A percentile compares a stretch with the other conserved stretches of the same genome.
Conservation (phyloP, 1,139 yeast species). For the Candida labiduridarum region DNA sequence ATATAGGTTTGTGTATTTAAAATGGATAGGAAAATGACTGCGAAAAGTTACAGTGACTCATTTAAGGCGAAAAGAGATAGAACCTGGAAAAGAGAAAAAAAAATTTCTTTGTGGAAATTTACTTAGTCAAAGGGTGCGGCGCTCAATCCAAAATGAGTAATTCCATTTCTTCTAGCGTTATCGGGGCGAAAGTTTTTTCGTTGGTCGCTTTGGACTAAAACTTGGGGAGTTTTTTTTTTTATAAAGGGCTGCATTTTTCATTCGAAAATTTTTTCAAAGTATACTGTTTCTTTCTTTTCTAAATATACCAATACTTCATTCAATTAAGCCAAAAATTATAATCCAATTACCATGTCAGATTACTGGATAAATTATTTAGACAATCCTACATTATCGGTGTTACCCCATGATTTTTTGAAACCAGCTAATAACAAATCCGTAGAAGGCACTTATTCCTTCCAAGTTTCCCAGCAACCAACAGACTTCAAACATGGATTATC, state of each 20-base stretch:
- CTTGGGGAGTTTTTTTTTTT: neutral
- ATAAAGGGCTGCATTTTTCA: neutral
- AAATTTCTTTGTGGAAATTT: neutral
- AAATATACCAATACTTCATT: neutral
- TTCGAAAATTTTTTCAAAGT: neutral
- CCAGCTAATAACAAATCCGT: slow-evolving; percentile 73
- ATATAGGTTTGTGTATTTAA: neutral
- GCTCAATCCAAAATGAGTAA: slow-evolving; percentile 1
- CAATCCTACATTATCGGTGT: slow-evolving; percentile 80
- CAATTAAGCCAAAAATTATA: neutral
- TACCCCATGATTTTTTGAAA: slow-evolving; percentile 85
- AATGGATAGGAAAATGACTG: neutral
- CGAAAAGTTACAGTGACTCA: slow-evolving; percentile 7
- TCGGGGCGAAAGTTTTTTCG: neutral
- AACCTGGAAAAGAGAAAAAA: neutral
- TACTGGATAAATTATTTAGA: slow-evolving; percentile 74
- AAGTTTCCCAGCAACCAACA: slow-evolving; percentile 20
- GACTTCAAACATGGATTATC: slow-evolving; percentile 60
- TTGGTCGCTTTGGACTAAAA: neutral
- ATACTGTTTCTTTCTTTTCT: neutral
- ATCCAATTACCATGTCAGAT: slow-evolving; percentile 22
- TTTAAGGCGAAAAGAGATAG: neutral
- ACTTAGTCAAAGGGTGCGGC: neutral
- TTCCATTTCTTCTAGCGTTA: neutral
- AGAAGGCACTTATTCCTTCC: slow-evolving; percentile 56